These are phyloP conservation scores for Pythium brassicae DNA, from an alignment of 352 stramenopile genomes.

Conservation along the genomic window DNA sequence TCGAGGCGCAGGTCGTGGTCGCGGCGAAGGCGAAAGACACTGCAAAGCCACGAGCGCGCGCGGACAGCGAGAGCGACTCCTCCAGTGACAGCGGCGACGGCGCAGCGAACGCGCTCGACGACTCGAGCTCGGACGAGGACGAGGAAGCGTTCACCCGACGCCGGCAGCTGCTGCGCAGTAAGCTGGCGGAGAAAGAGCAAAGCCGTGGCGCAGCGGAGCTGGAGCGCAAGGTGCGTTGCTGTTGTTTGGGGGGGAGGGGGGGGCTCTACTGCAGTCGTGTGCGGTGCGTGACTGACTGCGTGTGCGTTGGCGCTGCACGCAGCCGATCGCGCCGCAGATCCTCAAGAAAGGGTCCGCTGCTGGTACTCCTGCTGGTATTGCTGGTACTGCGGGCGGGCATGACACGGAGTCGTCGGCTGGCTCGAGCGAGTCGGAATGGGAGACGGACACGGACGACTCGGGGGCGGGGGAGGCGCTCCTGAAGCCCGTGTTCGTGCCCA, in stretches of 20 bases:
- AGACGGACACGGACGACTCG: conserved; percentile 79
- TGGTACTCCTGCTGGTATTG: not conserved
- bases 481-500: conserved; percentile 91
- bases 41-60: not conserved
- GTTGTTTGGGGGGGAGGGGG: not conserved
- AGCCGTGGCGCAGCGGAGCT: conserved; percentile 8
- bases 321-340: conserved; percentile 31
- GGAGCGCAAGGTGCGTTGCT: conserved; percentile 5
- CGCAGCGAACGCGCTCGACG: conserved; percentile 49
- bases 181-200: conserved; percentile 37
- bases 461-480: conserved; percentile 70
- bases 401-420: conserved; percentile 37
- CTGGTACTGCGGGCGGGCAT: not conserved
- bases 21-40: conserved; percentile 9
- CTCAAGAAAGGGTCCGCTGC: conserved; percentile 19
- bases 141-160: conserved; percentile 68
- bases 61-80: conserved; percentile 15
- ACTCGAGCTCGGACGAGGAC: conserved; percentile 76
- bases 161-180: conserved; percentile 53
- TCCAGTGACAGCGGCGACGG: conserved; percentile 33
- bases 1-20: conserved; percentile 57
- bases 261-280: no score
- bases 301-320: not conserved
- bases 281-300: not conserved
- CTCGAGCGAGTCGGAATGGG: conserved; percentile 64